Percentiles rank a stretch among this genome's conserved stretches.
These are phyloP conservation scores for Microsporum audouinii DNA, from an alignment of 2,329 filamentous ascomycete genomes.

Conservation along the genomic window DNA sequence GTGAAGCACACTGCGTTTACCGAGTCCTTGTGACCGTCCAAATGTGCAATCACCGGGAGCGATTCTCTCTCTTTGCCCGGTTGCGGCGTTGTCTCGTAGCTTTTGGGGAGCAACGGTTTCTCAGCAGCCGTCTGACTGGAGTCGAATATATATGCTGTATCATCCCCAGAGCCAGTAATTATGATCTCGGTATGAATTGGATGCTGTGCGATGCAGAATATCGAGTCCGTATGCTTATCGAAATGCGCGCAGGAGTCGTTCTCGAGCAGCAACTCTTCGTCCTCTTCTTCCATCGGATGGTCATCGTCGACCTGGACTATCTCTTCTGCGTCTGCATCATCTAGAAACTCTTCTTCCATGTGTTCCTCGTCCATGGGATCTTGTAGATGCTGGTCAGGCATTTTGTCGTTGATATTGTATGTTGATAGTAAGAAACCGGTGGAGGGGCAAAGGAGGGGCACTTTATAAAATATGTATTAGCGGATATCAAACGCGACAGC, in stretches of 20 bases:
- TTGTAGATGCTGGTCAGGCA: neutral
- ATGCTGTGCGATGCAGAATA: constrained; percentile 92
- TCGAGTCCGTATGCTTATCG: constrained; percentile 76
- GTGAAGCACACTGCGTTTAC: constrained; percentile 82
- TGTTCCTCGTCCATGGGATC: constrained; percentile 1
- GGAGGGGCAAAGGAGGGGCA: neutral
- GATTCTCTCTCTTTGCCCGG: constrained; percentile 47
- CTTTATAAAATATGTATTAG: neutral
- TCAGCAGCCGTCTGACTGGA: constrained; percentile 48
- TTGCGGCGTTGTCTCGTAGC: constrained; percentile 58
- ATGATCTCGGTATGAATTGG: constrained; percentile 66
- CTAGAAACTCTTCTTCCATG: constrained; percentile 57
- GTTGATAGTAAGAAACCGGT: neutral
- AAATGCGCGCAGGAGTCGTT: constrained; percentile 94
- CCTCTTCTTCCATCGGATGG: constrained; percentile 50
- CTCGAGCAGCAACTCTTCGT: constrained; percentile 61
- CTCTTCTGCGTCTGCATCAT: constrained; percentile 66
- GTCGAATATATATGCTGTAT: constrained; percentile 79
- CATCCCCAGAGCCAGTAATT: constrained; percentile 77
- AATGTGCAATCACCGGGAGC: constrained; percentile 55
- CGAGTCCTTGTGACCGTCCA: constrained; percentile 87
- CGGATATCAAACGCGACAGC: neutral
- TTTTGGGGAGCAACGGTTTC: constrained; percentile 59
- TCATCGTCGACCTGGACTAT: constrained; percentile 61
- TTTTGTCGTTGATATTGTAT: neutral